Conservation (phyloP, 148 eudicot genomes). For the Rheum nobile region DNA sequence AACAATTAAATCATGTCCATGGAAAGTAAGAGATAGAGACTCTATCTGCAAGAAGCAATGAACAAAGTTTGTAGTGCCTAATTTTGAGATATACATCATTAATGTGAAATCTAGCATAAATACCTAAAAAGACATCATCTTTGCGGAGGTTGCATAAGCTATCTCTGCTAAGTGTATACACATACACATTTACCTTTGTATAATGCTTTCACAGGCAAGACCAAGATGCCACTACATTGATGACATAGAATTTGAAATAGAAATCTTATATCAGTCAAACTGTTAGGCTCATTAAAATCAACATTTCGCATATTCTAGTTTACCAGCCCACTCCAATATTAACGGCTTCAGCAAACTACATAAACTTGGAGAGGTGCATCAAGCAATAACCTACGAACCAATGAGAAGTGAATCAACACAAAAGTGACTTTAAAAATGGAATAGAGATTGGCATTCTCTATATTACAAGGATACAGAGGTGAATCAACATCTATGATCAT, state of each 20-base stretch:
- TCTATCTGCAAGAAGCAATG: constrained; percentile 63
- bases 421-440: neutral
- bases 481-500: no score
- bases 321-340: neutral
- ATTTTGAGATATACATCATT: neutral
- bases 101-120: neutral
- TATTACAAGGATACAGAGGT: neutral
- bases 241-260: neutral
- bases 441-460: neutral
- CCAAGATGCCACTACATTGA: neutral
- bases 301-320: neutral
- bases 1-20: constrained; percentile 90
- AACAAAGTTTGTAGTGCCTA: neutral
- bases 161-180: neutral
- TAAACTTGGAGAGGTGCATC: neutral
- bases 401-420: neutral
- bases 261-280: neutral
- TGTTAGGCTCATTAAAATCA: neutral
- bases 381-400: neutral
- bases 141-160: neutral
- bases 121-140: neutral
- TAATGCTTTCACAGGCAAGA: neutral
- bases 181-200: neutral
- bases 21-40: constrained; percentile 90
- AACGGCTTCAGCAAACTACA: neutral